phyloP scores from a whole-genome alignment of 2,329 filamentous ascomycete genomes.

The Fusarium tuaranense region DNA sequence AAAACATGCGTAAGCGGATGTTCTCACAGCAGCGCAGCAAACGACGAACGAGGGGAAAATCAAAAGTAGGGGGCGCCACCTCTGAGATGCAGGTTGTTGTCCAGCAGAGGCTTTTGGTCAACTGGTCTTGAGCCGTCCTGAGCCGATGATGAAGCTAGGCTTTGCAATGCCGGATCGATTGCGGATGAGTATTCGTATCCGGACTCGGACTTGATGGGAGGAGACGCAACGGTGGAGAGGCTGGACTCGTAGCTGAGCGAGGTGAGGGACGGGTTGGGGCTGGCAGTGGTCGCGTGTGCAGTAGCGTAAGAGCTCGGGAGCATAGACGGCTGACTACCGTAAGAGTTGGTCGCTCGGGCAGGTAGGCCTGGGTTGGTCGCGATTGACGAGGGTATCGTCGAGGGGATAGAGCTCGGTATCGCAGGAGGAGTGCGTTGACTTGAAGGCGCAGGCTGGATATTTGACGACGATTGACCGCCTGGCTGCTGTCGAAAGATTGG shows the following conservation, averaged over 20 bases:
- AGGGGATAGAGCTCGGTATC: slow-evolving; percentile 42
- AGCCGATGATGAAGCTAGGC: slow-evolving; percentile 38
- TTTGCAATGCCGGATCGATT: slow-evolving; percentile 76
- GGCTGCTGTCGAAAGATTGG: slow-evolving; percentile 84
- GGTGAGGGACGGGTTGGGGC: slow-evolving; percentile 47
- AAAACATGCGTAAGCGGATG: slow-evolving; percentile 48
- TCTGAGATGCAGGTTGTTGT: slow-evolving; percentile 58
- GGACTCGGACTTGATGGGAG: slow-evolving; percentile 53
- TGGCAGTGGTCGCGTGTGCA: slow-evolving; percentile 47
- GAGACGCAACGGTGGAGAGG: slow-evolving; percentile 45
- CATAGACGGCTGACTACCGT: slow-evolving; percentile 60
- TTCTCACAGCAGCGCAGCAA: slow-evolving; percentile 45
- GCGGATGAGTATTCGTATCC: slow-evolving; percentile 68
- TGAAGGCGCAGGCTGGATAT: slow-evolving; percentile 52
- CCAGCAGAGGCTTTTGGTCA: slow-evolving; percentile 46
- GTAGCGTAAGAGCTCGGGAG: slow-evolving; percentile 57
- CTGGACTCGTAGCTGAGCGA: slow-evolving; percentile 51
- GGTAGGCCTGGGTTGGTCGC: slow-evolving; percentile 40
- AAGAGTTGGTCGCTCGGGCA: slow-evolving; percentile 52
- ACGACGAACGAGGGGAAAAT: slow-evolving; percentile 45
- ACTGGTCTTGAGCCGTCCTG: slow-evolving; percentile 41
- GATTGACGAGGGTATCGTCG: slow-evolving; percentile 39
- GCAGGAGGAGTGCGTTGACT: slow-evolving; percentile 51
- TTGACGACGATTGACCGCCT: slow-evolving; percentile 78
- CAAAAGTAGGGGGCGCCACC: slow-evolving; percentile 60